Percentiles rank a stretch among this genome's conserved stretches.
phyloP scores from a whole-genome alignment of 2,329 filamentous ascomycete species.

The Calonectria fujianensis region DNA sequence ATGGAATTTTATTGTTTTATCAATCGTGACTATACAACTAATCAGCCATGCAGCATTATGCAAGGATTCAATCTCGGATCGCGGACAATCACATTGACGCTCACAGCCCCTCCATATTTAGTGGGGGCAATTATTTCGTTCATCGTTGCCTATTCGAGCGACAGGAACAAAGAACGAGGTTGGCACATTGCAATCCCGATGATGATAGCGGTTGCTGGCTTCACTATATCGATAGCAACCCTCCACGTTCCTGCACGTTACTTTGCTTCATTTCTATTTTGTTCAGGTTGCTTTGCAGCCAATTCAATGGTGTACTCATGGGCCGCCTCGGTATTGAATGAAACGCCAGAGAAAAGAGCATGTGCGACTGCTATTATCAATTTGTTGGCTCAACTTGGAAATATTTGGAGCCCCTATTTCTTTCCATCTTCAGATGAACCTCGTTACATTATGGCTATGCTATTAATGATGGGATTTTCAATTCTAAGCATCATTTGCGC shows the following conservation, averaged over 20 bases:
- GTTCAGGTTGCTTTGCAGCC: slow-evolving; percentile 49
- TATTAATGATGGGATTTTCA: slow-evolving; percentile 31
- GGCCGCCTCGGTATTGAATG: slow-evolving; percentile 57
- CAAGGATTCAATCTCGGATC: slow-evolving; percentile 44
- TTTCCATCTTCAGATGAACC: slow-evolving; percentile 42
- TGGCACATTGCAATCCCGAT: slow-evolving; percentile 47
- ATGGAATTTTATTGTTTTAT: no score
- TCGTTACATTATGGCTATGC: slow-evolving; percentile 22
- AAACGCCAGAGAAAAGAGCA: slow-evolving; percentile 60
- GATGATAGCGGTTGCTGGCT: slow-evolving; percentile 44
- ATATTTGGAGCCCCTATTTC: slow-evolving; percentile 56
- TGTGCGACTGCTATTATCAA: slow-evolving; percentile 44
- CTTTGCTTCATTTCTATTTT: slow-evolving; percentile 46
- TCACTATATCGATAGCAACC: slow-evolving; percentile 50
- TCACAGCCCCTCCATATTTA: slow-evolving; percentile 54
- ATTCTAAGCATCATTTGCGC: background rate
- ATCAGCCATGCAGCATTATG: slow-evolving; percentile 40
- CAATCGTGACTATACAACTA: background rate
- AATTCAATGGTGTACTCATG: slow-evolving; percentile 61
- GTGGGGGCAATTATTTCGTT: slow-evolving; percentile 44
- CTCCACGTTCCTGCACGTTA: slow-evolving; percentile 48
- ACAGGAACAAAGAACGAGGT: slow-evolving; percentile 46
- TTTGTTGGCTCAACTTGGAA: slow-evolving; percentile 46
- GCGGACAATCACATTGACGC: slow-evolving; percentile 49
- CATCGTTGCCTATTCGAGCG: slow-evolving; percentile 46